Evolutionary conservation across 306 rosid genomes (phyloP), one percentile per base, ranked within the genome.

Genomic region (Quillaja saponaria): DNA sequence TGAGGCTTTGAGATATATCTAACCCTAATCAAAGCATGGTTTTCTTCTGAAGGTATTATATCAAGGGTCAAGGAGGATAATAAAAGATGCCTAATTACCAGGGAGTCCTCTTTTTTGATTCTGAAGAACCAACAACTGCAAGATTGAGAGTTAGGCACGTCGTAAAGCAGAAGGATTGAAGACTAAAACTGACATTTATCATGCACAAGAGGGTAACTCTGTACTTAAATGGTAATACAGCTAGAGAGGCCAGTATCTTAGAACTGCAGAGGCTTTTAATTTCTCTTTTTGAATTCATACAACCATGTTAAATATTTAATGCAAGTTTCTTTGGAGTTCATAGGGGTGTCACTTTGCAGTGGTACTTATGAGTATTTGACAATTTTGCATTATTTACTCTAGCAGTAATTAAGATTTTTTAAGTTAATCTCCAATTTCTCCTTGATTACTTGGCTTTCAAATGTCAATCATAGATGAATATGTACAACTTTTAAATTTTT

Each of bases 81-180:
- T 92, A 19, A 82, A 80, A 81, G 81, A n/a, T 92, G 50, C 96
- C 96, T 0, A 89, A 82, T 76, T 91, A 89, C 72, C 70, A 77
- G 56, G 86, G 89, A 53, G 74, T 84, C 34, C 82, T 84, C 56
- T 37, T 82, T 66, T 76, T 92, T 70, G 95, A 84, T 33, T 78
- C 78, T 52, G 46, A 87, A 35, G 95, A 83, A 66, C n/a, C n/a
- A n/a, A n/a, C n/a, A n/a, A n/a, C n/a, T n/a, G n/a, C n/a, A n/a
- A n/a, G n/a, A n/a, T n/a, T n/a, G n/a, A n/a, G n/a, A n/a, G n/a
- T n/a, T n/a, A n/a, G n/a, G n/a, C n/a, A n/a, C n/a, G 65, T 61
- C 94, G 95, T 58, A 85, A 86, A 68, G n/a, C 90, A 78, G 71
- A 84, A 61, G 72, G 95, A 89, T 75, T 88, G 99, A 95, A 89